Base-by-base conservation (phyloP, 2,329 filamentous ascomycete genomes). In the Arthrobotrys iridis region DNA sequence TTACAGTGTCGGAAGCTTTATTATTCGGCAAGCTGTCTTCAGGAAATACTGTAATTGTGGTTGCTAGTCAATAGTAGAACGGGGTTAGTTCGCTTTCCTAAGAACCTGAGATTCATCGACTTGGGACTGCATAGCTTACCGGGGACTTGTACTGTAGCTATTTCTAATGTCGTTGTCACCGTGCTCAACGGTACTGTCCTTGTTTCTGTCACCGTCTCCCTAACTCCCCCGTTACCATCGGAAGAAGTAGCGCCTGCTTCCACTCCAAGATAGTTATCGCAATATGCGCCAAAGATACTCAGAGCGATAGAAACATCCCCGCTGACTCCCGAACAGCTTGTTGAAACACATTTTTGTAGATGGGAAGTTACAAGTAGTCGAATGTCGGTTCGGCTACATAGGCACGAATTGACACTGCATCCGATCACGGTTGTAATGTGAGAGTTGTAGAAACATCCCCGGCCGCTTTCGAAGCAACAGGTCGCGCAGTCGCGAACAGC, bases 321-420 rank as follows among this genome's bases (percentile, higher is more conserved):
- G n/a, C 26, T 20, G 6, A 28, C 48, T 7, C 22, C 40, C 1
- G 43, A 35, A 18, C 63, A 67, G 7, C n/a, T 3, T 1, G 6
- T 59, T 22, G 50, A 58, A 24, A 67, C 22, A 26, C 63, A 67
- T 1, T 40, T 15, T 1, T 24, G 45, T 4, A 59, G 20, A 50
- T 59, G 41, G 0, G 46, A 15, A 8, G 52, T 33, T 8, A 52
- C 15, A 20, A 52, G 45, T 22, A 15, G 0, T 26, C 26, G 50
- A 40, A 67, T 41, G 46, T 66, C 62, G 10, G n/a, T 48, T 13
- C 63, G 48, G 11, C 45, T 50, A 22, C 63, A 67, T 3, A 67
- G 18, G 30, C 63, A 67, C 13, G 63, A 58, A 41, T 67, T 67
- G 4, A 43, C 3, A 11, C 6, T 48, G 13, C 50, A 67, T 5